A percentile compares a stretch with the other conserved stretches of the same genome.
phyloP scores from a whole-genome alignment of 169 alveolate genomes.

The Theileria parva region DNA sequence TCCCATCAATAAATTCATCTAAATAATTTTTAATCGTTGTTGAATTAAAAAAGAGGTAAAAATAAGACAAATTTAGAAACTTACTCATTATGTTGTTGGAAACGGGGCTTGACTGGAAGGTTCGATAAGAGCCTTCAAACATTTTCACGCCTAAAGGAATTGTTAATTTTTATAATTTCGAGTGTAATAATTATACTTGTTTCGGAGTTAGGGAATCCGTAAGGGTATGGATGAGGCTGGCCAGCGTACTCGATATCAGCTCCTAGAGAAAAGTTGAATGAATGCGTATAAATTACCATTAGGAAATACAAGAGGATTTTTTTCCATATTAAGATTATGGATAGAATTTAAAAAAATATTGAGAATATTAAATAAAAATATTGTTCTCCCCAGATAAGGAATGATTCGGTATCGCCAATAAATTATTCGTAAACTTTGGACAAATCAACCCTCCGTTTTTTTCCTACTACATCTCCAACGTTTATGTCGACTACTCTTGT shows the following conservation, averaged over 20 bases:
- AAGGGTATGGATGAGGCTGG: conserved; percentile 7
- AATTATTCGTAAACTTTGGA: conserved; percentile 26
- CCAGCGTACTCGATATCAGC: background rate
- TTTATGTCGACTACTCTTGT: background rate
- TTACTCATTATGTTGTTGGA: conserved; percentile 20
- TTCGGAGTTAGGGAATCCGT: background rate
- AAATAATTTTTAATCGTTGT: background rate
- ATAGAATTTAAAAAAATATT: background rate
- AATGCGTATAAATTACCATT: background rate
- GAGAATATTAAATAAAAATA: conserved; percentile 11
- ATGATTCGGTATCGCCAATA: background rate
- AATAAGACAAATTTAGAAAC: background rate
- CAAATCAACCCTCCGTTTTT: conserved; percentile 34
- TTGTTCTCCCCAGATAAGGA: conserved; percentile 28
- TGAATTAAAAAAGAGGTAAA: background rate
- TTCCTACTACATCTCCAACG: conserved; percentile 5
- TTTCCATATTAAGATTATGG: background rate
- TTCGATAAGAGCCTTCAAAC: background rate
- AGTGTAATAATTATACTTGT: background rate
- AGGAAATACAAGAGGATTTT: conserved; percentile 7
- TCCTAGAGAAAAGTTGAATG: background rate
- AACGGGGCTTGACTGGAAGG: conserved; percentile 18
- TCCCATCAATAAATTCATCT: conserved; percentile 11
- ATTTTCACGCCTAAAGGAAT: conserved; percentile 2
- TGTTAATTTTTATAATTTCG: background rate